Percentiles rank a stretch among this genome's conserved stretches.
phyloP scores from a whole-genome alignment of 148 eudicot species.

The Diospyros kaki region DNA sequence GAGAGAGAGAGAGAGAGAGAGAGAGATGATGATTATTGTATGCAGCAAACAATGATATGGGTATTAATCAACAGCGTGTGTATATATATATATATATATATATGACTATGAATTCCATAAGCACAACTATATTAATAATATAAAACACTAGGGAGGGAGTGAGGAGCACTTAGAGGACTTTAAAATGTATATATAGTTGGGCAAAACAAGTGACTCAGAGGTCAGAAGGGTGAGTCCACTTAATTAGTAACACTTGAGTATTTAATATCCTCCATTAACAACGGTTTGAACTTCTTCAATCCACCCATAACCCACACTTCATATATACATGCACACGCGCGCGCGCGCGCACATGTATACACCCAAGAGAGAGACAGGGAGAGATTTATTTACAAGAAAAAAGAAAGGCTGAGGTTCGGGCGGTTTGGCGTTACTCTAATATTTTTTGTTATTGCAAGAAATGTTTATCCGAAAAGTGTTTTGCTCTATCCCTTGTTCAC shows the following conservation, averaged over 20 bases:
- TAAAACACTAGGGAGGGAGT: conserved; percentile 18
- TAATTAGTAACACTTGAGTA: conserved; percentile 13
- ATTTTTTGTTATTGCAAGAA: no score
- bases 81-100: no score
- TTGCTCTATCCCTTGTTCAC: no score
- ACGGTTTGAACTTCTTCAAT: not conserved
- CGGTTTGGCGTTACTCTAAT: no score
- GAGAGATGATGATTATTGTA: no score
- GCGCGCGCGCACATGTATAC: no score
- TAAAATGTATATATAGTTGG: conserved; percentile 1
- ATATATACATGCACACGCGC: not conserved
- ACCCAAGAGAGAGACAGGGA: not conserved
- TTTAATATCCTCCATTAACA: conserved; percentile 6
- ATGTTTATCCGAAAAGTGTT: no score
- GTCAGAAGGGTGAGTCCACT: conserved; percentile 16
- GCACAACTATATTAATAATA: conserved; percentile 8
- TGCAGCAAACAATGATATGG: no score
- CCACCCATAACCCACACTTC: not conserved
- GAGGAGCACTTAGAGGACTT: conserved; percentile 29
- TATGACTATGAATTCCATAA: conserved; percentile 47
- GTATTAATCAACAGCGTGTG: not conserved
- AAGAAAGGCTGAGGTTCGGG: no score
- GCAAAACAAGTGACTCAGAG: conserved; percentile 12
- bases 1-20: no score
- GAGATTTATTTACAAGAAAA: no score